Evolutionary conservation across 139 green algal species (phyloP), one percentile per base, ranked within the genome.

Genomic region (Chara braunii): DNA sequence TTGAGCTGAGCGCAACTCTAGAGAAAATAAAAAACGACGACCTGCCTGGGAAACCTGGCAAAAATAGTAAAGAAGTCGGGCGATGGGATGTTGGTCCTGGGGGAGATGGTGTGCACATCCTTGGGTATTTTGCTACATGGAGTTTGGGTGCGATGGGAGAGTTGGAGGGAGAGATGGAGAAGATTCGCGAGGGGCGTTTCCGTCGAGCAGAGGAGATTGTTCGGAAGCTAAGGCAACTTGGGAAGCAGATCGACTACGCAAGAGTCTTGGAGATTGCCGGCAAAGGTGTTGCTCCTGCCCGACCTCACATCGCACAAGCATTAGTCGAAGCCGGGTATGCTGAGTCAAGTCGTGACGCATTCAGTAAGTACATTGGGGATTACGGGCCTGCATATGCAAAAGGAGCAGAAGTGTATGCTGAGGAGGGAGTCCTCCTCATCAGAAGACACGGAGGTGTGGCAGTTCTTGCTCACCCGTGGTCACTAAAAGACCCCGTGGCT

Each of bases 391-490:
- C 43, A 34, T 73, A 40, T 73, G 37, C 60, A 1, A 73, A 55
- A 2, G 64, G 64, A 9, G 18, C 55, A 0, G 64, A 73, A 3
- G 57, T 73, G n/a, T 24, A 53, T 8, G 64, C 33, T 2, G 30
- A 34, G 30, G 64, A 73, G 14, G 64, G 54, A 9, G 32, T 73
- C 0, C 24, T 14, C 33, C n/a, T 73, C 12, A 52, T 73, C 32
- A 34, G 4, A 18, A 4, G 31, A 26, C 32, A 35, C 37, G 64
- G 64, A 14, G 64, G 64, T 12, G 43, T 72, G 3, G 23, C 64
- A 60, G 55, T 73, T 24, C 56, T 73, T 36, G 64, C 64, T 24
- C 64, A 73, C 24, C 64, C 64, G 40, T 73, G 64, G 64, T 56
- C 52, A 9, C 31, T 67, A 3, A 51, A 52, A 6, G 14, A 11